phyloP scores from a whole-genome alignment of 2,329 filamentous ascomycete species.

The Botrytis elliptica region DNA sequence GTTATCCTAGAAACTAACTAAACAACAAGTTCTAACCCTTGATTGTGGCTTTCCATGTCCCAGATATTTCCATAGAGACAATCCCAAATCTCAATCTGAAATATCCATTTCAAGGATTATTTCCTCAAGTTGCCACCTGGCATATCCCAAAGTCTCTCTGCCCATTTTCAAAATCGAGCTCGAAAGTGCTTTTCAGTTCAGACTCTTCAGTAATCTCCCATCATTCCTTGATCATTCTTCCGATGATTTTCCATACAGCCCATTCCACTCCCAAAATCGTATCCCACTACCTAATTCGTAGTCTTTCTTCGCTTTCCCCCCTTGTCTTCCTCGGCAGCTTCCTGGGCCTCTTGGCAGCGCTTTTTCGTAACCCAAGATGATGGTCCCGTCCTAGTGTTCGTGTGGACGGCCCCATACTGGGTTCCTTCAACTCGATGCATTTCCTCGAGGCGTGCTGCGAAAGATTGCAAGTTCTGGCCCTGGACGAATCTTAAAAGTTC shows the following conservation, averaged over 20 bases:
- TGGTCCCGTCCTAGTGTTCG: neutral
- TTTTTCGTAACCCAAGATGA: neutral
- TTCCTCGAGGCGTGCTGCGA: neutral
- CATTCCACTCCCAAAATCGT: no score
- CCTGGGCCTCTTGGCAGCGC: neutral
- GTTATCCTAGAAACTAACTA: no score
- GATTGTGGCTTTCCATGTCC: neutral
- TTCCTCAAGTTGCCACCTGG: neutral
- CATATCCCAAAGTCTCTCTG: neutral
- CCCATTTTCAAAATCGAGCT: neutral
- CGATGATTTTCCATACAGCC: neutral
- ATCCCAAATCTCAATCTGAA: neutral
- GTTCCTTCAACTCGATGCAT: neutral
- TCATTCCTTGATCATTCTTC: neutral
- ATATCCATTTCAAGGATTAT: neutral
- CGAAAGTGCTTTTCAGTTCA: neutral
- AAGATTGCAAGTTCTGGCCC: neutral
- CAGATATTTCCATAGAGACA: neutral
- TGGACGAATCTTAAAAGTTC: neutral
- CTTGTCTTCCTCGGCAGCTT: neutral
- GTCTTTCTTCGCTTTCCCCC: neutral
- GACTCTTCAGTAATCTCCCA: neutral
- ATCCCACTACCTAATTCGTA: neutral
- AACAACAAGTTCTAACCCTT: neutral
- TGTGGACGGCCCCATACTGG: neutral